These are phyloP conservation scores for Fusarium sp. DNA, from an alignment of 2,329 filamentous ascomycete genomes.

Conservation along the genomic window DNA sequence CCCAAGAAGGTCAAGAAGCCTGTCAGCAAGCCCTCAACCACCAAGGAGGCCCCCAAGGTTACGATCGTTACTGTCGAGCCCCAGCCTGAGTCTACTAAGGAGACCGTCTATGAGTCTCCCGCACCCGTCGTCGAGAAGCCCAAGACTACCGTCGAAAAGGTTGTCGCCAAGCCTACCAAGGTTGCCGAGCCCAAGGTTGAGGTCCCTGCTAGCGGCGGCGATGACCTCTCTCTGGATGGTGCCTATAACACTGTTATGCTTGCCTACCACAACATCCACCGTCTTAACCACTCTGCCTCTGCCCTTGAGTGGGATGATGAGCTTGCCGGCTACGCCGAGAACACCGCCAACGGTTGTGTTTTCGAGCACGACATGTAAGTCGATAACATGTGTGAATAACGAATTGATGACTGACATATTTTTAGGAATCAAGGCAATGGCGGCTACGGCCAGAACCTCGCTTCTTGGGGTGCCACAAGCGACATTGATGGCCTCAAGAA, in stretches of 20 bases:
- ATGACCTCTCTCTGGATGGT: slow-evolving; percentile 20
- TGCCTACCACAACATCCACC: slow-evolving; percentile 86
- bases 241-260: slow-evolving; percentile 58
- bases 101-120: slow-evolving; percentile 5
- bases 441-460: slow-evolving; percentile 92
- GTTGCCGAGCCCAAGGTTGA: slow-evolving; percentile 17
- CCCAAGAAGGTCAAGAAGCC: slow-evolving; percentile 20
- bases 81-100: background rate
- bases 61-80: slow-evolving; percentile 15
- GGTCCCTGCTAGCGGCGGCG: background rate
- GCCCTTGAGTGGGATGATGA: slow-evolving; percentile 72
- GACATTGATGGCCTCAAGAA: slow-evolving; percentile 53
- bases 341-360: slow-evolving; percentile 72
- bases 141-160: slow-evolving; percentile 19
- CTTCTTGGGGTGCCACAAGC: slow-evolving; percentile 63
- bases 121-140: slow-evolving; percentile 23
- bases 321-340: slow-evolving; percentile 71
- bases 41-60: slow-evolving; percentile 22
- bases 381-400: background rate
- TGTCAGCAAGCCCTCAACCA: slow-evolving; percentile 20
- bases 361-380: slow-evolving; percentile 82
- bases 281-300: slow-evolving; percentile 79
- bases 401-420: slow-evolving; percentile 45
- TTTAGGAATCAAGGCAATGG: slow-evolving; percentile 64
- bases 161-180: slow-evolving; percentile 15